Evolutionary conservation across 129 eudicot genomes (phyloP).

Genomic region (Gnaphalium uliginosum): DNA sequence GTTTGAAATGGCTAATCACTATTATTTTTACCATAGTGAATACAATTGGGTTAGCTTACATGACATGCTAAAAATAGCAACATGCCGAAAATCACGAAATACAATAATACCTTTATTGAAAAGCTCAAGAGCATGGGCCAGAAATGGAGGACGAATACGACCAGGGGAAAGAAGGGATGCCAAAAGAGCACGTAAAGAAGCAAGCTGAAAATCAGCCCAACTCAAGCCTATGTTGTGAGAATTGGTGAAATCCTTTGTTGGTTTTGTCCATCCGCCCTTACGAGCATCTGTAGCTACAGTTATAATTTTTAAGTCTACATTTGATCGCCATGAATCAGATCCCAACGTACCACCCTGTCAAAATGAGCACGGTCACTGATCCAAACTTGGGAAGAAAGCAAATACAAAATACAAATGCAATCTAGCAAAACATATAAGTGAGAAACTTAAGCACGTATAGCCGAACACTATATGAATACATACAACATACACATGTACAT

Average conservation of each 20-base stretch:
- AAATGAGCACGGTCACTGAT: conserved; percentile 12
- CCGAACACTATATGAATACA: not conserved
- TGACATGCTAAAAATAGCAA: not conserved
- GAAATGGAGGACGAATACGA: conserved; percentile 64
- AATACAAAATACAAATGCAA: not conserved
- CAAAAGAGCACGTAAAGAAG: conserved; percentile 79
- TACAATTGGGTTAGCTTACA: not conserved
- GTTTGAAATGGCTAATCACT: not conserved
- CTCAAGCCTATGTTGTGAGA: conserved; percentile 22
- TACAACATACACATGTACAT: not conserved
- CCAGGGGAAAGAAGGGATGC: conserved; percentile 88
- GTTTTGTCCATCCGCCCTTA: conserved; percentile 63
- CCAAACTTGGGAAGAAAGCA: conserved; percentile 3
- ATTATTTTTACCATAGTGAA: not conserved
- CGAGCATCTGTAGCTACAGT: conserved; percentile 64
- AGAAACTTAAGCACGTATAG: conserved; percentile 1
- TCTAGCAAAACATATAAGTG: conserved; percentile 11
- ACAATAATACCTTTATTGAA: conserved; percentile 61
- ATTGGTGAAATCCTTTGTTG: conserved; percentile 29
- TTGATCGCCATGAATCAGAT: conserved; percentile 73
- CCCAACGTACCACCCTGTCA: conserved; percentile 75
- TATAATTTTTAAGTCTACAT: conserved; percentile 59
- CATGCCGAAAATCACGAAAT: not conserved
- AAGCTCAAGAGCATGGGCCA: conserved; percentile 71
- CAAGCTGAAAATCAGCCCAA: conserved; percentile 78